A percentile compares a stretch with the other conserved stretches of the same genome.
Evolutionary conservation across 139 green algal species (phyloP).

Genomic region (Eudorina sp.): DNA sequence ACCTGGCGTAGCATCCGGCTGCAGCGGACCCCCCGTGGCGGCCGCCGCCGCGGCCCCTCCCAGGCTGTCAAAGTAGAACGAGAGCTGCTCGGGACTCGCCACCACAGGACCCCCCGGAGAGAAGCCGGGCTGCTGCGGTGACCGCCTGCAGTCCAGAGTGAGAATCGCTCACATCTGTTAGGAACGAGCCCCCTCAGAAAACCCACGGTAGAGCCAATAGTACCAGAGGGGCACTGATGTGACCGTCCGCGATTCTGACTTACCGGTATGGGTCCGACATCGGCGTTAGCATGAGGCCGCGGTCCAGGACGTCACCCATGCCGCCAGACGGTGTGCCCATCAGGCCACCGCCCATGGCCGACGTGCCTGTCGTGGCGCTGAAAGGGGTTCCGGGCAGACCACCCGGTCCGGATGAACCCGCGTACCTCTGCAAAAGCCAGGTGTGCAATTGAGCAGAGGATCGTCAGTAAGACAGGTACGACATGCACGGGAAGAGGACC

Average conservation of each 20-base stretch:
- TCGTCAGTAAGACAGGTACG: too few relatives aligned
- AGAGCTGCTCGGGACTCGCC: conserved; percentile 62
- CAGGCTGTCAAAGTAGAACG: conserved; percentile 50
- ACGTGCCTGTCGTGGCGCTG: background rate
- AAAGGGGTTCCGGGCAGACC: background rate
- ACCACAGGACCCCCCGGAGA: conserved; percentile 44
- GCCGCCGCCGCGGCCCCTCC: background rate
- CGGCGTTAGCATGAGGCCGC: background rate
- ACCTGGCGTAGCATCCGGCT: background rate
- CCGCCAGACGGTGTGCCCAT: background rate
- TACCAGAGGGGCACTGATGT: too few relatives aligned
- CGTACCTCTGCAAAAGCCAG: conserved; percentile 20
- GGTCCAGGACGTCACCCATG: background rate
- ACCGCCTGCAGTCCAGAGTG: background rate
- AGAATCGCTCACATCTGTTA: background rate
- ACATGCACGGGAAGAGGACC: too few relatives aligned
- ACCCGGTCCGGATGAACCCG: background rate
- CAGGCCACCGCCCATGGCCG: background rate
- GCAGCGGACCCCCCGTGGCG: background rate
- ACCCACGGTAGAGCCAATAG: too few relatives aligned
- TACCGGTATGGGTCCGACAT: conserved; percentile 21
- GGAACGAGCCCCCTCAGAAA: too few relatives aligned
- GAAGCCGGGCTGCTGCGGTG: background rate
- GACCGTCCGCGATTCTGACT: too few relatives aligned
- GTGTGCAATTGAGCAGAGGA: too few relatives aligned